A percentile compares a stretch with the other conserved stretches of the same genome.
Conservation (phyloP, 306 rosid species). For the Malus orientalis region DNA sequence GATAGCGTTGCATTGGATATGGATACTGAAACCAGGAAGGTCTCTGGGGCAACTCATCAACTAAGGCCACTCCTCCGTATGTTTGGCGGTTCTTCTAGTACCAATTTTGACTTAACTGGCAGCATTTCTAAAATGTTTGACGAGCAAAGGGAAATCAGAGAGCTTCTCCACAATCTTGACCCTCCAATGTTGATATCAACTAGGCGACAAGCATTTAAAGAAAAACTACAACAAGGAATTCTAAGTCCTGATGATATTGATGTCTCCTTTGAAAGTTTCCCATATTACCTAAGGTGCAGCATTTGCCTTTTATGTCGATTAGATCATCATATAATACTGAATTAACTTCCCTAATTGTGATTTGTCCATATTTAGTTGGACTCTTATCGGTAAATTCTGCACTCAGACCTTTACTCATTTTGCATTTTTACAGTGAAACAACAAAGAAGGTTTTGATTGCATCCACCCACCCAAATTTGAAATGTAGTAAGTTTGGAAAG, state of each 20-base stretch:
- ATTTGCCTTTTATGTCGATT: background rate
- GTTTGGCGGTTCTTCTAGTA: slow-evolving; percentile 48
- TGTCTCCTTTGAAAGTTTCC: slow-evolving; percentile 78
- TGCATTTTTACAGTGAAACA: slow-evolving; percentile 61
- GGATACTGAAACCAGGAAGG: slow-evolving; percentile 48
- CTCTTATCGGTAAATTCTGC: background rate
- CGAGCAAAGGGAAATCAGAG: slow-evolving; percentile 56
- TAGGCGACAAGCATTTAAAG: slow-evolving; percentile 65
- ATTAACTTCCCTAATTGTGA: background rate
- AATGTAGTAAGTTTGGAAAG: slow-evolving; percentile 60
- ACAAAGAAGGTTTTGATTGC: slow-evolving; percentile 70
- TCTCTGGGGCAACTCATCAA: slow-evolving; percentile 33
- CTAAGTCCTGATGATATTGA: slow-evolving; percentile 52
- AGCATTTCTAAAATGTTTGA: slow-evolving; percentile 61
- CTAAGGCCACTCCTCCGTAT: slow-evolving; percentile 52
- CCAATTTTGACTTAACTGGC: slow-evolving; percentile 53
- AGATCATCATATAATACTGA: background rate
- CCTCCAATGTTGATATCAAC: slow-evolving; percentile 47
- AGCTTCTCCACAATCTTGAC: slow-evolving; percentile 52
- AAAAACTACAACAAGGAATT: slow-evolving; percentile 58
- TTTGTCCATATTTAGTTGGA: background rate
- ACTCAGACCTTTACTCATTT: background rate
- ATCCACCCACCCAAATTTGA: slow-evolving; percentile 72
- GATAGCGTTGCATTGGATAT: slow-evolving; percentile 38
- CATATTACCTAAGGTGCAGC: slow-evolving; percentile 79